These are phyloP conservation scores for Bipolaris sorokiniana DNA, from an alignment of 2,329 filamentous ascomycete genomes.

Conservation along the genomic window DNA sequence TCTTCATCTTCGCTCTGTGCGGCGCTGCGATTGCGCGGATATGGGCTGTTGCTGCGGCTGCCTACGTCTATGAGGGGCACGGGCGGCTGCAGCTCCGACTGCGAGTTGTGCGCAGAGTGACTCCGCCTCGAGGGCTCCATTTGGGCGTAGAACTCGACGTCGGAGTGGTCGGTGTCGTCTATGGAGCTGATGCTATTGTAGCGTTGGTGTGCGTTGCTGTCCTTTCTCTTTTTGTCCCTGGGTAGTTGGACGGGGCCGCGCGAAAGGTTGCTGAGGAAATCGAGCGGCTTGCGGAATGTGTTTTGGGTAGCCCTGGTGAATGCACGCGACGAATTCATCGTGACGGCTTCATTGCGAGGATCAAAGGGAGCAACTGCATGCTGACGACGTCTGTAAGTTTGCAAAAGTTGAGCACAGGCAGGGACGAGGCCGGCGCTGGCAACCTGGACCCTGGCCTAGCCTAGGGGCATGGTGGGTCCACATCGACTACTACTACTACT, in stretches of 20 bases:
- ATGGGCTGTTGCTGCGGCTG: slow-evolving; percentile 53
- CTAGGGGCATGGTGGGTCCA: slow-evolving; percentile 13
- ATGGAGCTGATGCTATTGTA: slow-evolving; percentile 44
- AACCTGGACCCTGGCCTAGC: slow-evolving; percentile 16
- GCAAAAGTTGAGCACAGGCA: slow-evolving; percentile 27
- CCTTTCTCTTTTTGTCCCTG: slow-evolving; percentile 25
- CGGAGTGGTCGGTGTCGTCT: slow-evolving; percentile 46
- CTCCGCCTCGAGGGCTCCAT: slow-evolving; percentile 35
- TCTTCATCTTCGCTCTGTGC: slow-evolving; percentile 57
- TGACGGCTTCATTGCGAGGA: slow-evolving; percentile 30
- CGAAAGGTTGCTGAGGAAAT: slow-evolving; percentile 43
- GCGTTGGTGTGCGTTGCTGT: slow-evolving; percentile 36
- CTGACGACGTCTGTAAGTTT: slow-evolving; percentile 15
- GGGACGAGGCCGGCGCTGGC: slow-evolving; percentile 12
- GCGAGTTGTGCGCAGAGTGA: slow-evolving; percentile 42
- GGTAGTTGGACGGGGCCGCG: slow-evolving; percentile 25
- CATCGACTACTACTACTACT: background rate
- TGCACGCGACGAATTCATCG: slow-evolving; percentile 44
- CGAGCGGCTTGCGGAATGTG: slow-evolving; percentile 45
- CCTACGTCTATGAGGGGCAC: slow-evolving; percentile 55
- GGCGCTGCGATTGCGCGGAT: slow-evolving; percentile 51
- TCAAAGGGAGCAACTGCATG: slow-evolving; percentile 29
- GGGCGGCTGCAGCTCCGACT: slow-evolving; percentile 47
- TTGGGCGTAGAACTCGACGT: slow-evolving; percentile 43
- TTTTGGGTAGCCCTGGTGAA: slow-evolving; percentile 41